A percentile compares a stretch with the other conserved stretches of the same genome.
Evolutionary conservation across 176 grass and related monocot species (phyloP).

Genomic region (Panicum miliaceum): DNA sequence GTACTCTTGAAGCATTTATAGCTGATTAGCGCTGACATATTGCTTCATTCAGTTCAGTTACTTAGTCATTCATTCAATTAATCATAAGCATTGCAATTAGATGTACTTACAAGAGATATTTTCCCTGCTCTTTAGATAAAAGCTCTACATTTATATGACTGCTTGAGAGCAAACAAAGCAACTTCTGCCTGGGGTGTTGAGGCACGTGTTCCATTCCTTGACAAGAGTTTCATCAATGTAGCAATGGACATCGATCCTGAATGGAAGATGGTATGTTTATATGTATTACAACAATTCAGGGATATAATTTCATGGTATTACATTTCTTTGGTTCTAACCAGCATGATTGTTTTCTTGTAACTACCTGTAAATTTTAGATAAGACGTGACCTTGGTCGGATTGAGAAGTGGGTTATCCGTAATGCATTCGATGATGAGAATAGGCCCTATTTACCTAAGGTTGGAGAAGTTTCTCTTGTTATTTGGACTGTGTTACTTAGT

Average conservation of each 20-base stretch:
- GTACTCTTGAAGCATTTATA: background rate
- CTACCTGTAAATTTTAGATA: conserved; percentile 64
- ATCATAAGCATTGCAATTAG: background rate
- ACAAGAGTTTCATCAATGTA: conserved; percentile 89
- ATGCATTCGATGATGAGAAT: conserved; percentile 93
- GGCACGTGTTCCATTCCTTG: conserved; percentile 95
- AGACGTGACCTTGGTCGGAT: conserved; percentile 79
- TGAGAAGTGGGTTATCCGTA: conserved; percentile 94
- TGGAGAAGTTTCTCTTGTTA: conserved; percentile 18
- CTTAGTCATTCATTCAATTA: background rate
- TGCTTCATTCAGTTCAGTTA: background rate
- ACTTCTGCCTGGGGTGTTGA: conserved; percentile 98
- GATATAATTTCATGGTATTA: background rate
- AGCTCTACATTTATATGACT: conserved; percentile 96
- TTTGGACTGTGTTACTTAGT: conserved; percentile 2
- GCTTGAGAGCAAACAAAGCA: conserved; percentile 93
- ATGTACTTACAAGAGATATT: conserved; percentile 30
- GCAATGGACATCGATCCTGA: conserved; percentile 98
- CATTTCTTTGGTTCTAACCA: conserved; percentile 9
- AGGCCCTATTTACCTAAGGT: conserved; percentile 97
- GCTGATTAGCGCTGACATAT: background rate
- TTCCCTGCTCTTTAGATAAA: conserved; percentile 77
- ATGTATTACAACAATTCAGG: background rate
- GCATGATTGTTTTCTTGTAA: background rate
- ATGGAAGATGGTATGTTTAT: conserved; percentile 90